Conservation (phyloP, 2,329 filamentous ascomycete genomes). For the Periconia digitata region DNA sequence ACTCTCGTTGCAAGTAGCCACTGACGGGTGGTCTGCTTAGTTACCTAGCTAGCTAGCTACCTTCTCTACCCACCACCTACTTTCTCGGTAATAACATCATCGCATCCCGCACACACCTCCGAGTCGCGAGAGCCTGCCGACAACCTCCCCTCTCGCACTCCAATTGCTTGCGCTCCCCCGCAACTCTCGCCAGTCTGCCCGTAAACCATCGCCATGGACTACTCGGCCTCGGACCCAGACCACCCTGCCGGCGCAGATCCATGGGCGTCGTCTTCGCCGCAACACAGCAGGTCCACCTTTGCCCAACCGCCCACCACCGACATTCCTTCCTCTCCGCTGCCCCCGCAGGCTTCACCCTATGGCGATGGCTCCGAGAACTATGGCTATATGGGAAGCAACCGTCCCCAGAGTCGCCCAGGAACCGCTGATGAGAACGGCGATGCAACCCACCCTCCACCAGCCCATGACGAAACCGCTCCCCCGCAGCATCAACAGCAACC, state of each 20-base stretch:
- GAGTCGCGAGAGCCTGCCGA: conserved; percentile 22
- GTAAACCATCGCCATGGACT: conserved; percentile 60
- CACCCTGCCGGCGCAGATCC: conserved; percentile 61
- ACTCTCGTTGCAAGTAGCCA: too few relatives aligned
- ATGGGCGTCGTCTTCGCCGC: conserved; percentile 63
- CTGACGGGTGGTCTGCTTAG: too few relatives aligned
- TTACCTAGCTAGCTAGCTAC: too few relatives aligned
- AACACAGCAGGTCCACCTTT: conserved; percentile 52
- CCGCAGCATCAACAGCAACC: conserved; percentile 24
- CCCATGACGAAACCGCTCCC: conserved; percentile 40
- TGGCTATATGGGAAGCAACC: conserved; percentile 37
- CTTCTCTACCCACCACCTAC: too few relatives aligned
- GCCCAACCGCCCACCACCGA: conserved; percentile 48
- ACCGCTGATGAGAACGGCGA: conserved; percentile 38
- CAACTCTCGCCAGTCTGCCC: background rate
- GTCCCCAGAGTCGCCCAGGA: conserved; percentile 26
- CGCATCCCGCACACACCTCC: background rate
- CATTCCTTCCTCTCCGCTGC: conserved; percentile 44
- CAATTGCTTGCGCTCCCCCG: conserved; percentile 18
- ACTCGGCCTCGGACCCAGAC: conserved; percentile 61
- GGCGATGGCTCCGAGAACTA: conserved; percentile 37
- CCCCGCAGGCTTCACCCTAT: conserved; percentile 44
- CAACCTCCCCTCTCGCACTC: conserved; percentile 16
- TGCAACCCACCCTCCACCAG: conserved; percentile 42
- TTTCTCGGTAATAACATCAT: conserved; percentile 2